These are phyloP conservation scores for Hypoxylon sp. DNA, from an alignment of 2,329 filamentous ascomycete species.

Conservation along the genomic window DNA sequence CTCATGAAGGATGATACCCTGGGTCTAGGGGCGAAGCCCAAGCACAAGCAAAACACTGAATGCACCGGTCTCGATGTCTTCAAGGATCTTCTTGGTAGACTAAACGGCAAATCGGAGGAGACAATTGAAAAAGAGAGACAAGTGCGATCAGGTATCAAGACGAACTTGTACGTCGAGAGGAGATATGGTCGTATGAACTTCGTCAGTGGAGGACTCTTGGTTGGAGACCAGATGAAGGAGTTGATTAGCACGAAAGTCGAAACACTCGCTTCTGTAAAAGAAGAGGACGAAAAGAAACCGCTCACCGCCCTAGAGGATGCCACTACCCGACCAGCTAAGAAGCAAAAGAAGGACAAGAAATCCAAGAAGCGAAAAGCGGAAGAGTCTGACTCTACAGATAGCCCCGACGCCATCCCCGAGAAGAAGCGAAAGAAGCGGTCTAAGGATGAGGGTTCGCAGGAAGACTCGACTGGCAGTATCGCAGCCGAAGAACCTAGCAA, in stretches of 20 bases:
- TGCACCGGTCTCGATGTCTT: slow-evolving; percentile 90
- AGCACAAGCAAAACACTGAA: slow-evolving; percentile 76
- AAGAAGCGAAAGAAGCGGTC: slow-evolving; percentile 58
- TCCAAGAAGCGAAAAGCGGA: slow-evolving; percentile 59
- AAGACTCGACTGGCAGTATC: slow-evolving; percentile 46
- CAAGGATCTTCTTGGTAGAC: slow-evolving; percentile 84
- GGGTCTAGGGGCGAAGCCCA: slow-evolving; percentile 81
- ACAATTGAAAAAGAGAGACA: slow-evolving; percentile 78
- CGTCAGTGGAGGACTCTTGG: slow-evolving; percentile 82
- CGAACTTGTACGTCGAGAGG: slow-evolving; percentile 78
- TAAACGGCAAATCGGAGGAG: slow-evolving; percentile 89
- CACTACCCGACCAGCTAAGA: slow-evolving; percentile 50
- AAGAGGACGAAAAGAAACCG: slow-evolving; percentile 58
- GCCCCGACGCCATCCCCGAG: slow-evolving; percentile 54
- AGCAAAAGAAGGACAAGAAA: slow-evolving; percentile 58
- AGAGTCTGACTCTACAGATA: slow-evolving; percentile 50
- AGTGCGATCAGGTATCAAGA: slow-evolving; percentile 76
- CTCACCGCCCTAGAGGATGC: slow-evolving; percentile 40
- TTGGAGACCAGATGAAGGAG: slow-evolving; percentile 69
- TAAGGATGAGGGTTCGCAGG: slow-evolving; percentile 37
- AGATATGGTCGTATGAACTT: slow-evolving; percentile 88
- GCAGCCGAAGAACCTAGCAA: slow-evolving; percentile 50
- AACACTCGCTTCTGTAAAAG: slow-evolving; percentile 52
- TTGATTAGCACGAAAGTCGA: slow-evolving; percentile 53
- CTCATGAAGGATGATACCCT: slow-evolving; percentile 90